phyloP scores from a whole-genome alignment of 371 early-diverging fungal genomes.

The Parasitella parasitica region DNA sequence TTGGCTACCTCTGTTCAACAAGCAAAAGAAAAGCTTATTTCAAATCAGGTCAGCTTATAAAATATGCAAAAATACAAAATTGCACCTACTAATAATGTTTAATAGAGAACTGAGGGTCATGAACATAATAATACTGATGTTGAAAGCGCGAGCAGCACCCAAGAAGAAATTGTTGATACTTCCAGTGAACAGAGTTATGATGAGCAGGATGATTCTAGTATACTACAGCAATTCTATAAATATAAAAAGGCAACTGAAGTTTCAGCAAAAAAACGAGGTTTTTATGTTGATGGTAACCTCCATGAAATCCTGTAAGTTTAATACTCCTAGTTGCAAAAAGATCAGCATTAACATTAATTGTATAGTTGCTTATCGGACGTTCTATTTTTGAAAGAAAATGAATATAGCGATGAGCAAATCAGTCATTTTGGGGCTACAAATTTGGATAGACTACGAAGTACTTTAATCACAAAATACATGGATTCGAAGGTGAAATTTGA shows the following conservation, averaged over 20 bases:
- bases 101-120: not conserved
- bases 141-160: constrained; percentile 10
- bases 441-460: constrained; percentile 1
- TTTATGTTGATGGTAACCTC: constrained; percentile 5
- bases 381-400: constrained; percentile 23
- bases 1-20: not conserved
- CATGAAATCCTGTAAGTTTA: constrained; percentile 8
- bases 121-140: not conserved
- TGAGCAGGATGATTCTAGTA: constrained; percentile 6
- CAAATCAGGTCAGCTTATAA: not conserved
- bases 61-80: constrained; percentile 14
- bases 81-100: constrained; percentile 10
- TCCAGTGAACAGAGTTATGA: not conserved
- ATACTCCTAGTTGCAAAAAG: constrained; percentile 11
- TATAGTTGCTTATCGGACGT: constrained; percentile 18
- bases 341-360: constrained; percentile 6
- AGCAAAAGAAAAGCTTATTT: not conserved
- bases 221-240: not conserved
- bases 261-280: constrained; percentile 6
- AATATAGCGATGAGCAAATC: constrained; percentile 19
- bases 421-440: constrained; percentile 13
- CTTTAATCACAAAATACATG: constrained; percentile 1
- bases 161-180: constrained; percentile 7
- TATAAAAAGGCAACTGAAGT: constrained; percentile 10
- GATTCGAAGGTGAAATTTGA: constrained; percentile 21